Evolutionary conservation across 345 rosid genomes (phyloP).

Genomic region (Mangifera indica): DNA sequence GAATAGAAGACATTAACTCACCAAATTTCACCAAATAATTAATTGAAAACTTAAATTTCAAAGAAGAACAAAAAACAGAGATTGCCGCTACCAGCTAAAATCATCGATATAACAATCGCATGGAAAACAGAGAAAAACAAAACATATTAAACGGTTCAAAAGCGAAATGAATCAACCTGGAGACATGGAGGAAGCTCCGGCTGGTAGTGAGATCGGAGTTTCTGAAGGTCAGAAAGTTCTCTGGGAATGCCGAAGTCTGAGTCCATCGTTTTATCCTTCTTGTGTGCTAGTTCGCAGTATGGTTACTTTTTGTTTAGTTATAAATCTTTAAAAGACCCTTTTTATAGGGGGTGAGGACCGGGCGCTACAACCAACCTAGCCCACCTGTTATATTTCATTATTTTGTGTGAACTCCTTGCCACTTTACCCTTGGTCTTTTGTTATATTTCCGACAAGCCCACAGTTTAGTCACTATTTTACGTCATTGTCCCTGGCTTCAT

Average conservation of each 20-base stretch:
- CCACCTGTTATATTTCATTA: neutral
- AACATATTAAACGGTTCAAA: neutral
- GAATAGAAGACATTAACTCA: too few species aligned
- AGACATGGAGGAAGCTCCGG: conserved; percentile 95
- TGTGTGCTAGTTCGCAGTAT: neutral
- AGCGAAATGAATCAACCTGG: conserved; percentile 44
- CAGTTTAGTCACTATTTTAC: too few species aligned
- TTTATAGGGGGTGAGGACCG: conserved; percentile 19
- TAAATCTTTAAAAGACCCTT: conserved; percentile 14
- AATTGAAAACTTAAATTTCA: too few species aligned
- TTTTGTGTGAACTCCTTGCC: neutral
- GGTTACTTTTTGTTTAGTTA: neutral
- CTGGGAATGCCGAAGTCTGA: conserved; percentile 94
- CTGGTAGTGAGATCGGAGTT: conserved; percentile 72
- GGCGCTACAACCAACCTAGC: conserved; percentile 27
- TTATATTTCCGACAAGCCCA: neutral
- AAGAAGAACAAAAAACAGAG: too few species aligned
- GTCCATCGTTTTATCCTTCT: conserved; percentile 46
- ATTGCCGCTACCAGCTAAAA: too few species aligned
- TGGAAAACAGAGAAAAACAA: neutral
- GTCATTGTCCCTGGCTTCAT: too few species aligned
- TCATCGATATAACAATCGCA: too few species aligned
- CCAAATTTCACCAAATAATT: too few species aligned
- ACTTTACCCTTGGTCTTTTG: neutral
- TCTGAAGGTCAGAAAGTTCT: conserved; percentile 87